Conservation (phyloP, 345 rosid genomes). For the Cardamine occulta region DNA sequence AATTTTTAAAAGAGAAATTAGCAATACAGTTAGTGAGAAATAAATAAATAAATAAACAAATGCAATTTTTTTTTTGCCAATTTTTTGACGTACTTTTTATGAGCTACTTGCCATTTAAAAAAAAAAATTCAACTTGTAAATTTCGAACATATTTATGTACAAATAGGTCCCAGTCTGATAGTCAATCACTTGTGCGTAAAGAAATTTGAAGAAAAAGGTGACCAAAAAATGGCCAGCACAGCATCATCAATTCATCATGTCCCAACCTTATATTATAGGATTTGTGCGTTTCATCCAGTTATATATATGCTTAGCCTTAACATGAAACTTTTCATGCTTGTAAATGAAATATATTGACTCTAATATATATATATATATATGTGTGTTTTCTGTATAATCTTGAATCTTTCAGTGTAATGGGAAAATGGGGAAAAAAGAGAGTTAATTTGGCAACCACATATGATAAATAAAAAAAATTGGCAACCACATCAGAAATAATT, state of each 20-base stretch:
- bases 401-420: background rate
- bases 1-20: too few relatives aligned
- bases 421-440: background rate
- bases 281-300: background rate
- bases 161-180: background rate
- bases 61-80: background rate
- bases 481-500: slow-evolving; percentile 21
- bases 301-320: background rate
- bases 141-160: background rate
- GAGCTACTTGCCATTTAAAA: background rate
- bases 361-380: too few relatives aligned
- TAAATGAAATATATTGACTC: background rate
- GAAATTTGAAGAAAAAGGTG: slow-evolving; percentile 22
- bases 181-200: slow-evolving; percentile 31
- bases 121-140: slow-evolving; percentile 9
- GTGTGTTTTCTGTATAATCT: background rate
- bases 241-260: slow-evolving; percentile 1
- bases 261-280: background rate
- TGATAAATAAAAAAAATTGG: background rate
- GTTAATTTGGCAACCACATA: background rate
- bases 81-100: background rate
- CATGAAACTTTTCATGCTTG: background rate
- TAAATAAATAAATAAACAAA: background rate
- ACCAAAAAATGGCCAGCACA: slow-evolving; percentile 2
- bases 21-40: background rate